Conservation (phyloP, 164 flowering plant genomes). For the Berberis vulgaris region DNA sequence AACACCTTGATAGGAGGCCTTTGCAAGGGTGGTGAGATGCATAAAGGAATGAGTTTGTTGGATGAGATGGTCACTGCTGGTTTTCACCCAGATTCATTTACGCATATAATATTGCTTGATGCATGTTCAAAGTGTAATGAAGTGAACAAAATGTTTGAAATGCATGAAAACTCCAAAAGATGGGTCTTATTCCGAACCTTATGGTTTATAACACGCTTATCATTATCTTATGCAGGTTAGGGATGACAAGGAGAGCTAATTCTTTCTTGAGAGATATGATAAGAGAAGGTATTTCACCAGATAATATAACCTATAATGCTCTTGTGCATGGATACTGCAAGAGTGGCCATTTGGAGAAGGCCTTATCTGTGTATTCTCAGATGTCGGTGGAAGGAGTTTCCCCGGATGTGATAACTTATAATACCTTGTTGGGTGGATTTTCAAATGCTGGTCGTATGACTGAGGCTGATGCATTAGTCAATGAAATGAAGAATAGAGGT, state of each 20-base stretch:
- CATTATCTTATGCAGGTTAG: constrained; percentile 46
- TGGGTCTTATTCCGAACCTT: constrained; percentile 48
- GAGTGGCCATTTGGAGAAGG: constrained; percentile 49
- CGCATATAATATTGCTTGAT: constrained; percentile 42
- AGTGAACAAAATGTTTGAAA: constrained; percentile 36
- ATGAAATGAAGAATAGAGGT: constrained; percentile 55
- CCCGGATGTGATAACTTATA: constrained; percentile 61
- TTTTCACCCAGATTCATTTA: constrained; percentile 31
- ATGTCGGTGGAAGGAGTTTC: constrained; percentile 54
- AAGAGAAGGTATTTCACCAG: constrained; percentile 38
- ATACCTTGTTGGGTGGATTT: constrained; percentile 47
- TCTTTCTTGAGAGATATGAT: constrained; percentile 51
- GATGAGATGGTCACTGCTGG: constrained; percentile 43
- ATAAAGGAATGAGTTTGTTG: constrained; percentile 43
- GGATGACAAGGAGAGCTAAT: constrained; percentile 70
- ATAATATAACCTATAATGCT: constrained; percentile 64
- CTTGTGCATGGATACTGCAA: constrained; percentile 61
- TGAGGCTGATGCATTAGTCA: constrained; percentile 42
- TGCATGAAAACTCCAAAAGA: constrained; percentile 46
- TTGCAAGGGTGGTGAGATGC: constrained; percentile 42
- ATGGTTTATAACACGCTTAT: constrained; percentile 55
- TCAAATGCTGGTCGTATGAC: constrained; percentile 38
- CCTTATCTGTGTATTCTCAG: constrained; percentile 35
- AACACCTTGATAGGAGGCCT: constrained; percentile 47
- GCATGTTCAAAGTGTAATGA: constrained; percentile 45